Base-by-base conservation (phyloP, 2,329 filamentous ascomycete species). In the Penicillium sp. region DNA sequence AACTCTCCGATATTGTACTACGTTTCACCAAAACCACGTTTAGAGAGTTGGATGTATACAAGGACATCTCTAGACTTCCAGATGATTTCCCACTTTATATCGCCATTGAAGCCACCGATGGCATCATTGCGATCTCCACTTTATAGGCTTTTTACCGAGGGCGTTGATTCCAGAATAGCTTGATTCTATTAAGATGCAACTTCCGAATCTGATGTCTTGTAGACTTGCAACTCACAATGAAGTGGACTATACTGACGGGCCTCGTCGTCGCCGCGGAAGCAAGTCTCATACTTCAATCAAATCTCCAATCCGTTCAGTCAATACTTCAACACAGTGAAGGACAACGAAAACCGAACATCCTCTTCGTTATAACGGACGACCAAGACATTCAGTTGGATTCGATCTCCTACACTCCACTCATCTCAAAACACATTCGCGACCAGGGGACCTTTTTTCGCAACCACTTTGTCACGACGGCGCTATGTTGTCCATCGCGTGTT, bases 341-440 rank as follows among this genome's bases (percentile, higher is more conserved):
- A 13, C 35, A 34, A 8, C 51, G 42, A 29, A 62, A 57, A 19
- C 75, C 80, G 0, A 88, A 88, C 58, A 81, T 89, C 42, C 74
- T 89, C 18, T 85, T 89, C 63, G 83, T 89, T 53, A 74, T 89
- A 36, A 86, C 84, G 0, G 86, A 89, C 56, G 86, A 89, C 57
- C 86, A 89, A 63, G 86, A 89, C 62, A 69, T 83, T 1, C 79
- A 82, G 38, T 74, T 89, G 60, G 74, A 83, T 43, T 88, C 85
- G 0, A 64, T 87, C 3, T 74, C 80, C 0, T 87, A 87, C 55
- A 85, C 85, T 76, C 83, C 83, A 0, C 71, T 77, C 1, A 70
- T 87, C 0, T 72, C 81, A 46, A 79, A 84, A 60, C 78, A 86
- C 59, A 66, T 89, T 0, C 67, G 77, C 11, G 73, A 84, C 0